Percentiles rank a stretch among this genome's conserved stretches.
Evolutionary conservation across 2,329 filamentous ascomycete species (phyloP).

Genomic region (Apiospora pterosperma): DNA sequence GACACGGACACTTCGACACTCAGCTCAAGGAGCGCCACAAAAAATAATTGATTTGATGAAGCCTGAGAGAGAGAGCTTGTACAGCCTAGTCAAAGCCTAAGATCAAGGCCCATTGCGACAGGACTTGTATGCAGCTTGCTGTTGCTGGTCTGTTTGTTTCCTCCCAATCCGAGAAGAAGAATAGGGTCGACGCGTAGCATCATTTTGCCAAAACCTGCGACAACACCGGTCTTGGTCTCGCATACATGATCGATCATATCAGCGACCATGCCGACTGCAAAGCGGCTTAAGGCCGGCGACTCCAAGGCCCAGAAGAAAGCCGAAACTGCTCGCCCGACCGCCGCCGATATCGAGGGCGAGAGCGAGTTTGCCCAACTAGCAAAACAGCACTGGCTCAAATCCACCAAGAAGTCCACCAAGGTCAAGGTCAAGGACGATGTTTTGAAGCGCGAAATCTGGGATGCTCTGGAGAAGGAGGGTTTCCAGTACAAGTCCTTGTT

Average conservation of each 20-base stretch:
- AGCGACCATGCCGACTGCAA: slow-evolving; percentile 53
- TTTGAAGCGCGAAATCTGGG: slow-evolving; percentile 86
- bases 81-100: not conserved
- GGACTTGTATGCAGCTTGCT: not conserved
- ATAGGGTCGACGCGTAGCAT: not conserved
- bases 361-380: slow-evolving; percentile 74
- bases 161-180: not conserved
- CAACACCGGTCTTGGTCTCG: slow-evolving; percentile 7
- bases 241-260: slow-evolving; percentile 10
- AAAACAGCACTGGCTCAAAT: slow-evolving; percentile 78
- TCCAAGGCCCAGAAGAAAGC: slow-evolving; percentile 34
- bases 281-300: slow-evolving; percentile 52
- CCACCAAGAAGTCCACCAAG: slow-evolving; percentile 56
- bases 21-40: not conserved
- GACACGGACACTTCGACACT: not conserved
- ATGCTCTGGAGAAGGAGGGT: slow-evolving; percentile 74
- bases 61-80: not conserved
- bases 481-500: slow-evolving; percentile 77
- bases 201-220: slow-evolving; percentile 12
- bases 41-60: not conserved
- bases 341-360: slow-evolving; percentile 69
- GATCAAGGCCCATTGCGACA: not conserved
- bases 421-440: slow-evolving; percentile 78
- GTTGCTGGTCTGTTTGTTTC: not conserved
- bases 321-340: slow-evolving; percentile 54